Conservation (phyloP, 2,329 filamentous ascomycete species). For the Penicillium polonicum region DNA sequence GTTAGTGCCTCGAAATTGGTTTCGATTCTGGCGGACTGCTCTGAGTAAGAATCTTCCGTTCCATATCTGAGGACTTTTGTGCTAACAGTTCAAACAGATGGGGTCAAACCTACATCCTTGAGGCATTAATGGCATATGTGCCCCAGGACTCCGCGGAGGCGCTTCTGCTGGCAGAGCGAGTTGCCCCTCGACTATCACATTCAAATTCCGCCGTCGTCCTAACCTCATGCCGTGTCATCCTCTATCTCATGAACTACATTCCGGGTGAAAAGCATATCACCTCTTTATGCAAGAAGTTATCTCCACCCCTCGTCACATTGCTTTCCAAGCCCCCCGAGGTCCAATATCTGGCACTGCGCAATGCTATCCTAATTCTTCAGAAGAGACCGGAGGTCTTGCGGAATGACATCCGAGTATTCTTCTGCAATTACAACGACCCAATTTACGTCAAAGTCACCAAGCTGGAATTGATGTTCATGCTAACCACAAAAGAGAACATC, state of each 20-base stretch:
- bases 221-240: conserved; percentile 91
- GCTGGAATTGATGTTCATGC: conserved; percentile 97
- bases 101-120: conserved; percentile 98
- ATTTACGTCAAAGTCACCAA: conserved; percentile 99
- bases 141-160: conserved; percentile 89
- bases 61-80: background rate
- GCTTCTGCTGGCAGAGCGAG: conserved; percentile 83
- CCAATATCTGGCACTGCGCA: conserved; percentile 93
- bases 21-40: conserved; percentile 92
- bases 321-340: conserved; percentile 96
- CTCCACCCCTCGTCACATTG: conserved; percentile 89
- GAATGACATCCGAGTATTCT: conserved; percentile 97
- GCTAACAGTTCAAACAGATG: conserved; percentile 59
- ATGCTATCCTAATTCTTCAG: conserved; percentile 90
- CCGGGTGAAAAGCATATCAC: conserved; percentile 85
- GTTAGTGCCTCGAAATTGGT: conserved; percentile 97
- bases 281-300: conserved; percentile 84
- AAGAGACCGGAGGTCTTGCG: conserved; percentile 86
- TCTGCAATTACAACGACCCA: conserved; percentile 99
- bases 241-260: conserved; percentile 99
- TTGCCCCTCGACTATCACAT: conserved; percentile 92
- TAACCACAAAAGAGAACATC: conserved; percentile 93
- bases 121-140: conserved; percentile 96
- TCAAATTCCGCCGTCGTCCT: conserved; percentile 95
- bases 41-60: conserved; percentile 65